A percentile compares a stretch with the other conserved stretches of the same genome.
These are phyloP conservation scores for Sherardia arvensis DNA, from an alignment of 257 asterid species.

Conservation along the genomic window DNA sequence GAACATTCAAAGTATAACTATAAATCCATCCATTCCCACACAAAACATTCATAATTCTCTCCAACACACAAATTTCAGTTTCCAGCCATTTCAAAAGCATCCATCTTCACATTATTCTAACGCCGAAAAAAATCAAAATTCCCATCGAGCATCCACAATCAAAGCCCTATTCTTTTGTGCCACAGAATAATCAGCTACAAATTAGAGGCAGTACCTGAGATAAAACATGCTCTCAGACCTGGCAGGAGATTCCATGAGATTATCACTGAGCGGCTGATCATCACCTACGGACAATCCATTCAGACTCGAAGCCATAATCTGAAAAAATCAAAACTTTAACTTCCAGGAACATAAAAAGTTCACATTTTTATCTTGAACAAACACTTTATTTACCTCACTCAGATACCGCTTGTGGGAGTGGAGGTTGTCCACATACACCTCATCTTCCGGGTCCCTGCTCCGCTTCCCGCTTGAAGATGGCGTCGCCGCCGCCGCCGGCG, in stretches of 20 bases:
- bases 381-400: constrained; percentile 64
- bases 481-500: constrained; percentile 17
- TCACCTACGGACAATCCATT: constrained; percentile 91
- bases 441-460: constrained; percentile 85
- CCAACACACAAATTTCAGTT: background rate
- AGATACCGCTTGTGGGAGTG: constrained; percentile 93
- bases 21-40: background rate
- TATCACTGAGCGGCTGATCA: constrained; percentile 58
- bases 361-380: background rate
- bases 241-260: constrained; percentile 70
- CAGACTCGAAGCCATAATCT: constrained; percentile 98
- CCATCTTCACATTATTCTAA: background rate
- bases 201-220: constrained; percentile 28
- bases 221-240: constrained; percentile 61
- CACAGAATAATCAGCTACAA: background rate
- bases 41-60: background rate
- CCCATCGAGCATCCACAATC: background rate
- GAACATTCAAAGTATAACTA: background rate
- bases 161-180: too few relatives aligned
- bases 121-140: too few relatives aligned
- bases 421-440: constrained; percentile 85
- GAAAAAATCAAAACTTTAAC: constrained; percentile 12
- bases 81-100: background rate
- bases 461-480: constrained; percentile 47
- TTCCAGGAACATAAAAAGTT: background rate